A percentile compares a stretch with the other conserved stretches of the same genome.
phyloP scores from a whole-genome alignment of 2,329 filamentous ascomycete species.

The Podosphaera fusca region DNA sequence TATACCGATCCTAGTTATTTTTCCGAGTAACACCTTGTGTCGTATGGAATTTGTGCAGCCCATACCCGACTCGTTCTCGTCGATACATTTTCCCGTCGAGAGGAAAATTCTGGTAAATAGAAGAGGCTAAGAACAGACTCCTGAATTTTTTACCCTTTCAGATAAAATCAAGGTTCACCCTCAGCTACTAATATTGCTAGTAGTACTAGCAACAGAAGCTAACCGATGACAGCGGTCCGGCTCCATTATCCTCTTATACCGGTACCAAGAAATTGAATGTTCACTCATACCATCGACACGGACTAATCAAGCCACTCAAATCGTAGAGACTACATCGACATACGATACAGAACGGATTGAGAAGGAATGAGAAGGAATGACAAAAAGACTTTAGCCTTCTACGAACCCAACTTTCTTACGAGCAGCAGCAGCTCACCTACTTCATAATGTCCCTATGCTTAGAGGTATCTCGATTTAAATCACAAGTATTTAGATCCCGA shows the following conservation, averaged over 20 bases:
- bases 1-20: background rate
- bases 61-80: background rate
- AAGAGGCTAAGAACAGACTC: background rate
- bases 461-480: constrained; percentile 1
- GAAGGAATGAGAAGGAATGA: too few species aligned
- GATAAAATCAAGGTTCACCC: background rate
- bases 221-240: background rate
- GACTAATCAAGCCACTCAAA: background rate
- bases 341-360: background rate
- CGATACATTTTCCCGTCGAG: background rate
- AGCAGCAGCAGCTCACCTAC: too few species aligned
- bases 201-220: background rate
- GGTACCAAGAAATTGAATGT: background rate
- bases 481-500: constrained; percentile 2
- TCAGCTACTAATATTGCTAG: background rate
- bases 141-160: background rate
- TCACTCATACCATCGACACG: background rate
- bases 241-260: background rate
- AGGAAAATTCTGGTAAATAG: background rate
- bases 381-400: too few species aligned
- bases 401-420: too few species aligned
- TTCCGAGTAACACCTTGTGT: background rate
- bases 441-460: too few species aligned
- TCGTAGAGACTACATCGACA: background rate
- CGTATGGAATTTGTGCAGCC: background rate